Evolutionary conservation across 257 asterid species (phyloP).

Genomic region (Nicotiana tomentosiformis): DNA sequence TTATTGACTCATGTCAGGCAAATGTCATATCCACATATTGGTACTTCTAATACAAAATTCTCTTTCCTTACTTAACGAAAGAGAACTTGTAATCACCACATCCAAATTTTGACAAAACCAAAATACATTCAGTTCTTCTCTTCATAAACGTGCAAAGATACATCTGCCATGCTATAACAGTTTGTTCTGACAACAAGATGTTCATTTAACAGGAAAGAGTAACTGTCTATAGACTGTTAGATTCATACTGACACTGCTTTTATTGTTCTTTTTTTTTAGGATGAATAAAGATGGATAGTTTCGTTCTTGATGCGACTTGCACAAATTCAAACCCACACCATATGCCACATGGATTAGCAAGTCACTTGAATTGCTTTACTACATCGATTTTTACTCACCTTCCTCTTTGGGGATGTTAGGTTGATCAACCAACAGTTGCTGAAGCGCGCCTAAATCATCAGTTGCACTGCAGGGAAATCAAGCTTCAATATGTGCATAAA

Average conservation of each 20-base stretch:
- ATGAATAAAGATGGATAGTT: neutral
- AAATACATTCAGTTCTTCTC: neutral
- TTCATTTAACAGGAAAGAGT: neutral
- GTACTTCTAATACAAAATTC: neutral
- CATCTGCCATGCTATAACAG: neutral
- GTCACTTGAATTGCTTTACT: neutral
- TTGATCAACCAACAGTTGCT: slow-evolving; percentile 70
- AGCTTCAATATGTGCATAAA: neutral
- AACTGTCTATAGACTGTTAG: neutral
- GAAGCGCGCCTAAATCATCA: slow-evolving; percentile 55
- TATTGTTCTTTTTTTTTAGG: neutral
- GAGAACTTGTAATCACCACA: neutral
- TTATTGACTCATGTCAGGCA: neutral
- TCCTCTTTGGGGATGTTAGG: slow-evolving; percentile 76
- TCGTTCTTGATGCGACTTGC: neutral
- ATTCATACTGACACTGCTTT: neutral
- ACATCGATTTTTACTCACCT: slow-evolving; percentile 29
- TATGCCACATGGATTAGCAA: neutral
- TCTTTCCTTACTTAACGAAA: neutral
- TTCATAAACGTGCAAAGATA: neutral
- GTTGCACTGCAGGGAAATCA: slow-evolving; percentile 35
- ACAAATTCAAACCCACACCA: neutral
- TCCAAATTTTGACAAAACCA: neutral
- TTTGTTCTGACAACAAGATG: neutral
- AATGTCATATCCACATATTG: neutral